Percentiles rank a stretch among this genome's conserved stretches.
These are phyloP conservation scores for Cyberlindnera veronae DNA, from an alignment of 805 yeast species.

Conservation along the genomic window DNA sequence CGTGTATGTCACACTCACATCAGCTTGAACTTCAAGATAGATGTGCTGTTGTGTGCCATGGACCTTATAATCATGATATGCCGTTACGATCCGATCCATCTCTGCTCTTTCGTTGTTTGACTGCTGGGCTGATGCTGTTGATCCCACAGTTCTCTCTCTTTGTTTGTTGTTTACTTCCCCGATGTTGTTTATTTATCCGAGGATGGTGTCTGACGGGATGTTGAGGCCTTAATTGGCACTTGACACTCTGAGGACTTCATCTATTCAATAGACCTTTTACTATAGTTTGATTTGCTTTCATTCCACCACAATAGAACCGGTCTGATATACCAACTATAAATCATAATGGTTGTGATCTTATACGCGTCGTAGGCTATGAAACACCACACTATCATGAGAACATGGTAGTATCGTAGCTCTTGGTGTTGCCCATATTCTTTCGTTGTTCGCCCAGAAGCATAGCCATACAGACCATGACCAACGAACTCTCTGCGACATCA, in stretches of 20 bases:
- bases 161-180: background rate
- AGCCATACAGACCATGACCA: conserved; percentile 25
- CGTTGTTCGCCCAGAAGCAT: conserved; percentile 26
- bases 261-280: no score
- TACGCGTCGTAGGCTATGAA: no score
- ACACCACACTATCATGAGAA: conserved; percentile 1
- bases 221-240: conserved; percentile 29
- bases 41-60: no score
- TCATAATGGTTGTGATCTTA: no score
- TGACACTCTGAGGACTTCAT: no score
- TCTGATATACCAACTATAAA: no score
- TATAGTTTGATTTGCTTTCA: no score
- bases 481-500: conserved; percentile 18
- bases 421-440: conserved; percentile 22
- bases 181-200: background rate
- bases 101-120: background rate
- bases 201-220: background rate
- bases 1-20: conserved; percentile 18
- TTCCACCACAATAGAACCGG: no score
- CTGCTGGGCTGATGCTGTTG: background rate
- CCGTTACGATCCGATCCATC: background rate
- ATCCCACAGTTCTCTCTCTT: no score
- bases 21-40: background rate
- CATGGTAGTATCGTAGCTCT: conserved; percentile 21
- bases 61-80: no score